Conservation (phyloP, 2,329 filamentous ascomycete species). For the Venturiaceae sp. region DNA sequence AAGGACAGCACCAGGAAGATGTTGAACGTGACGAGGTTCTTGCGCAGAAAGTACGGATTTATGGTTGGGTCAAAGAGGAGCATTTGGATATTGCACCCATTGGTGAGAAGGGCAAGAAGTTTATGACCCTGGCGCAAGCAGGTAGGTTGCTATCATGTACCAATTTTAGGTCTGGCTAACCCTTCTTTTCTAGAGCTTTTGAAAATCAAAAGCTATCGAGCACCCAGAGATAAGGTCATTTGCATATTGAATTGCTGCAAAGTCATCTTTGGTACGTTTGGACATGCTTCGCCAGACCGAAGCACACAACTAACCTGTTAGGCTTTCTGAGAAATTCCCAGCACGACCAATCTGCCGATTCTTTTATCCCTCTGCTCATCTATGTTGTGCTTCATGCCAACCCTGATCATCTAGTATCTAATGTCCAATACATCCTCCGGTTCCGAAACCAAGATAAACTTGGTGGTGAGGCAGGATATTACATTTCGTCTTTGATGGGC, state of each 20-base stretch:
- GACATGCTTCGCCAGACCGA: background rate
- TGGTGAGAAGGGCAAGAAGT: constrained; percentile 77
- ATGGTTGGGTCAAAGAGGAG: constrained; percentile 86
- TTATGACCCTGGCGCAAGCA: constrained; percentile 82
- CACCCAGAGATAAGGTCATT: constrained; percentile 96
- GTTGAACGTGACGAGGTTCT: constrained; percentile 95
- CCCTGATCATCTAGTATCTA: constrained; percentile 90
- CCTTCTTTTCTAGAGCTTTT: constrained; percentile 57
- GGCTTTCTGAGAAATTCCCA: constrained; percentile 85
- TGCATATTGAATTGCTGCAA: constrained; percentile 98
- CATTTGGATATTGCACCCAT: constrained; percentile 87
- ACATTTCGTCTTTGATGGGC: constrained; percentile 91
- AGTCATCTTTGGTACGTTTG: constrained; percentile 78
- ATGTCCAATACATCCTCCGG: constrained; percentile 94
- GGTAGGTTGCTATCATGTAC: constrained; percentile 45
- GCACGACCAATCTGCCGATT: constrained; percentile 89
- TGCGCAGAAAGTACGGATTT: constrained; percentile 92
- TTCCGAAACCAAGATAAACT: constrained; percentile 98
- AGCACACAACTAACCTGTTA: constrained; percentile 23
- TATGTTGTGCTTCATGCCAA: constrained; percentile 93
- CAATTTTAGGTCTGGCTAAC: background rate
- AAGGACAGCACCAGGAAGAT: constrained; percentile 95
- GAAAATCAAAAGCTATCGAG: constrained; percentile 94
- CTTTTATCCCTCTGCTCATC: constrained; percentile 89
- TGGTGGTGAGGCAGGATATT: constrained; percentile 95